These are phyloP conservation scores for Primulina tabacum DNA, from an alignment of 257 asterid species.

Conservation along the genomic window DNA sequence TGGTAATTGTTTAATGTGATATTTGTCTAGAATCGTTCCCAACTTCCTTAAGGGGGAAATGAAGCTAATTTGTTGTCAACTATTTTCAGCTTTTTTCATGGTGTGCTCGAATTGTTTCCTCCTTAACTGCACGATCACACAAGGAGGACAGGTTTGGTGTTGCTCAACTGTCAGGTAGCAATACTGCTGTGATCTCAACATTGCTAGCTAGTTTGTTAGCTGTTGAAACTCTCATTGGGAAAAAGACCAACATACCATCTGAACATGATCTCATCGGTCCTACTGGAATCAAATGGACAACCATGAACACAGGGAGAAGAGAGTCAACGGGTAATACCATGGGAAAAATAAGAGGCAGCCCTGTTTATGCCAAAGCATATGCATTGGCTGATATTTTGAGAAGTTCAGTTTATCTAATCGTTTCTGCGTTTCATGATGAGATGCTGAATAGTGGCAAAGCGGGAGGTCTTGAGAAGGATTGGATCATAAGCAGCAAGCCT, in stretches of 20 bases:
- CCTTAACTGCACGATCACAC: conserved; percentile 74
- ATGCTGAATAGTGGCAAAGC: conserved; percentile 63
- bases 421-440: conserved; percentile 73
- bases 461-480: conserved; percentile 77
- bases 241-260: conserved; percentile 68
- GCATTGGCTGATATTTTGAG: conserved; percentile 74
- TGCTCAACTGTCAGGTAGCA: conserved; percentile 89
- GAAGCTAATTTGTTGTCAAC: conserved; percentile 16
- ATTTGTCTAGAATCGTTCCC: neutral
- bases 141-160: conserved; percentile 91
- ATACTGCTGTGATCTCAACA: conserved; percentile 68
- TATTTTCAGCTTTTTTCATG: conserved; percentile 70
- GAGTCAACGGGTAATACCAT: conserved; percentile 56
- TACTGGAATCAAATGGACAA: conserved; percentile 88
- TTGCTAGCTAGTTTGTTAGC: conserved; percentile 71
- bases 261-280: conserved; percentile 57
- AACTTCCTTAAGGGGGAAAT: neutral
- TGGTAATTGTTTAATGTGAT: neutral
- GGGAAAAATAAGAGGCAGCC: conserved; percentile 68
- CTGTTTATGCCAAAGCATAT: conserved; percentile 66
- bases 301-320: conserved; percentile 61
- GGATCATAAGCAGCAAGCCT: conserved; percentile 68
- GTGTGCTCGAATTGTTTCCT: conserved; percentile 74
- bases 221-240: conserved; percentile 82
- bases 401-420: conserved; percentile 67